A percentile compares a stretch with the other conserved stretches of the same genome.
phyloP scores from a whole-genome alignment of 768 basidiomycete species.

The Russula foetens region DNA sequence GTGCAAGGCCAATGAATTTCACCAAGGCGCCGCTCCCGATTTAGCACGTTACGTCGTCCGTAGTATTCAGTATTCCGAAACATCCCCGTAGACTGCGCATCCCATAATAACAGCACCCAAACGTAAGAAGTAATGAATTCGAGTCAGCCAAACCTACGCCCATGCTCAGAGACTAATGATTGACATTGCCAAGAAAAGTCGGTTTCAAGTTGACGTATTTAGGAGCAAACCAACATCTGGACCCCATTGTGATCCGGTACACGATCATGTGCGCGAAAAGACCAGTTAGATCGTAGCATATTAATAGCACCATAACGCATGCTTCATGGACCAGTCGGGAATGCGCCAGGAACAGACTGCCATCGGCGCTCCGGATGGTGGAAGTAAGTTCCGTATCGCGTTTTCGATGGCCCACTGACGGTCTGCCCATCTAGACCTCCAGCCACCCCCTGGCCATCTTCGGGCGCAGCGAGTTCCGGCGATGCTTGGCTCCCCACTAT shows the following conservation, averaged over 20 bases:
- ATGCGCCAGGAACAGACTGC: conserved; percentile 53
- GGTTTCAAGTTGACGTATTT: no score
- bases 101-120: no score
- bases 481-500: conserved; percentile 28
- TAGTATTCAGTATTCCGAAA: no score
- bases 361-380: conserved; percentile 75
- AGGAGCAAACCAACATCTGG: neutral
- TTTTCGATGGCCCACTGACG: conserved; percentile 22
- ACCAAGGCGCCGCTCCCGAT: neutral
- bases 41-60: no score
- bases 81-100: no score
- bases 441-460: conserved; percentile 18
- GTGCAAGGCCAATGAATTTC: neutral
- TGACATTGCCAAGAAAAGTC: no score
- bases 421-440: conserved; percentile 20
- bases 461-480: conserved; percentile 28
- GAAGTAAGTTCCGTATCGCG: conserved; percentile 70
- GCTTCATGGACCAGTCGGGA: conserved; percentile 24
- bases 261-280: neutral
- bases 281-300: neutral
- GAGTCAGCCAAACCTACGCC: no score
- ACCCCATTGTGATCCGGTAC: neutral
- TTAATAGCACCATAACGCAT: neutral
- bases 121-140: no score
- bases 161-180: no score